A percentile compares a stretch with the other conserved stretches of the same genome.
Evolutionary conservation across 176 grass and related monocot species (phyloP).

Genomic region (Hsuehochloa calcarea): DNA sequence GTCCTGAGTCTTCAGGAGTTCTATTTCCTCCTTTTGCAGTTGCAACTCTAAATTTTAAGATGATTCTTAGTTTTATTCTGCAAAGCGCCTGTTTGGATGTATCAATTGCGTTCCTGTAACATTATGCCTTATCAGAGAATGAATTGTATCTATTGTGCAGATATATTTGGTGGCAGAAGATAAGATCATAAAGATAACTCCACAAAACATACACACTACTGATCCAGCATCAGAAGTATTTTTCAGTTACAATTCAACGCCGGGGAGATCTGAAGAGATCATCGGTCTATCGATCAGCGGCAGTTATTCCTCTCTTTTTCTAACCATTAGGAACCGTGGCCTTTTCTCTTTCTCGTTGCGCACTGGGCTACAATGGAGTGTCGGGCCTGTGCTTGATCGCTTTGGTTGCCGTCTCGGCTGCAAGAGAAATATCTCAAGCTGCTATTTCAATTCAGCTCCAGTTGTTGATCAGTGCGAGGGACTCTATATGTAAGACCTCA

Average conservation of each 20-base stretch:
- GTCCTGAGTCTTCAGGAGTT: background rate
- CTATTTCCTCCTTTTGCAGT: background rate
- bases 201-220: constrained; percentile 26
- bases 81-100: background rate
- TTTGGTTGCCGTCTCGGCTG: constrained; percentile 54
- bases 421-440: constrained; percentile 41
- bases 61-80: background rate
- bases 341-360: constrained; percentile 57
- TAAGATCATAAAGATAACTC: constrained; percentile 59
- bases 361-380: constrained; percentile 56
- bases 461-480: constrained; percentile 60
- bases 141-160: constrained; percentile 24
- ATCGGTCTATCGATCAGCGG: constrained; percentile 50
- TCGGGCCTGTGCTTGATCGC: constrained; percentile 46
- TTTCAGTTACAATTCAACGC: constrained; percentile 49
- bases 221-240: constrained; percentile 44
- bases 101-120: background rate
- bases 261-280: constrained; percentile 54
- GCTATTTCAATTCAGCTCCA: constrained; percentile 77
- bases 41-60: background rate
- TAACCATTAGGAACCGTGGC: constrained; percentile 63
- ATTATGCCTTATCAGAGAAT: background rate
- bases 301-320: constrained; percentile 48
- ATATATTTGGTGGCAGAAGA: constrained; percentile 82
- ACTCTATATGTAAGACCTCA: constrained; percentile 69